phyloP scores from a whole-genome alignment of 1,284 basidiomycete species.

The Lentinula novae-zelandiae region DNA sequence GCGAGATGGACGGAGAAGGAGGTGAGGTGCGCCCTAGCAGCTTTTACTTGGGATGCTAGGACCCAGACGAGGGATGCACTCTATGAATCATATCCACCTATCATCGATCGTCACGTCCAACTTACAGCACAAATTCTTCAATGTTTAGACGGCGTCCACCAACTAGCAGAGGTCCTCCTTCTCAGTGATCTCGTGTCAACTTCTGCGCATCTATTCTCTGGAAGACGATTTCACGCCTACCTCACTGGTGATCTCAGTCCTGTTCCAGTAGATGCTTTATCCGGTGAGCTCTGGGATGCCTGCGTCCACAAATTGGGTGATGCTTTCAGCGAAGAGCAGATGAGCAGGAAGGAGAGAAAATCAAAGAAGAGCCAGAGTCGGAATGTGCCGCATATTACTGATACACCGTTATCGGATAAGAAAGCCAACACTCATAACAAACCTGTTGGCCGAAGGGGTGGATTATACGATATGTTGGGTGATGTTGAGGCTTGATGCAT shows the following conservation, averaged over 20 bases:
- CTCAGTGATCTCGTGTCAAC: conserved; percentile 43
- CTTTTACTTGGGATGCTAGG: conserved; percentile 31
- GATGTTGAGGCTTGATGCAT: conserved; percentile 24
- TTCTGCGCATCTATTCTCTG: conserved; percentile 50
- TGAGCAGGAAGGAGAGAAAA: conserved; percentile 35
- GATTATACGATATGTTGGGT: conserved; percentile 27
- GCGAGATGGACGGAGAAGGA: conserved; percentile 72
- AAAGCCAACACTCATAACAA: conserved; percentile 14
- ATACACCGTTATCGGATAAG: conserved; percentile 7
- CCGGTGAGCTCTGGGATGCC: conserved; percentile 42
- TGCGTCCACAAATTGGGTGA: conserved; percentile 45
- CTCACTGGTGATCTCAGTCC: conserved; percentile 32
- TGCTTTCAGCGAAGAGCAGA: conserved; percentile 41
- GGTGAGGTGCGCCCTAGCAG: conserved; percentile 58
- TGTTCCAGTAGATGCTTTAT: conserved; percentile 9
- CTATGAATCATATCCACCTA: conserved; percentile 22
- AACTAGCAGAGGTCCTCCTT: conserved; percentile 58
- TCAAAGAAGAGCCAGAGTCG: conserved; percentile 22
- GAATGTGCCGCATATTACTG: neutral
- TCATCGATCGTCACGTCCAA: conserved; percentile 64
- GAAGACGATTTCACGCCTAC: conserved; percentile 49
- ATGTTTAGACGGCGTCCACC: conserved; percentile 55
- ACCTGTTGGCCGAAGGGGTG: conserved; percentile 9
- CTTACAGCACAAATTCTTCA: conserved; percentile 65
- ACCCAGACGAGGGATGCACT: neutral